Conservation (phyloP, 495 filamentous ascomycete species). For the Entonaema liquescens region DNA sequence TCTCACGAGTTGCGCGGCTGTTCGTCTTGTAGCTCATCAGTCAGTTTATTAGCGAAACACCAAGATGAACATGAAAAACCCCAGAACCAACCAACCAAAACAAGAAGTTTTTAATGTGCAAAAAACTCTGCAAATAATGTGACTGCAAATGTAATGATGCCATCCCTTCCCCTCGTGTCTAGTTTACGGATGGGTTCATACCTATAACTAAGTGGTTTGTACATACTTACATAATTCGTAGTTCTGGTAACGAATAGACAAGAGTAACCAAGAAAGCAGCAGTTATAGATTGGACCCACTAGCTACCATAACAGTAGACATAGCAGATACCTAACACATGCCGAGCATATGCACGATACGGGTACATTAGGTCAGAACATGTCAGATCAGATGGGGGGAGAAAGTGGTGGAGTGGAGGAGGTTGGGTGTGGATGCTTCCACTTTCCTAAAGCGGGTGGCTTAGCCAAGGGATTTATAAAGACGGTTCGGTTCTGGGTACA, state of each 20-base stretch:
- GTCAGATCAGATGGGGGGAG: constrained; percentile 37
- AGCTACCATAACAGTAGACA: constrained; percentile 15
- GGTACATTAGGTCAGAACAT: constrained; percentile 39
- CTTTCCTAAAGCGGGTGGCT: constrained; percentile 35
- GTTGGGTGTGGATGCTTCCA: constrained; percentile 16
- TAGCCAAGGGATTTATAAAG: background rate
- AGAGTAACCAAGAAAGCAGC: constrained; percentile 21
- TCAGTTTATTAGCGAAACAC: constrained; percentile 40
- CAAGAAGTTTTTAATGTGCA: too few relatives aligned
- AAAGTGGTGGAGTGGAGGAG: background rate
- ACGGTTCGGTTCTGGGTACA: background rate
- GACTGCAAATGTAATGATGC: constrained; percentile 28
- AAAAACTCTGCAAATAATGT: constrained; percentile 24
- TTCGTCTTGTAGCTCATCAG: constrained; percentile 40
- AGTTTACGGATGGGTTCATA: background rate
- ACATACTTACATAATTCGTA: background rate
- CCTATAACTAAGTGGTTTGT: too few relatives aligned
- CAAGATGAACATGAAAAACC: constrained; percentile 40
- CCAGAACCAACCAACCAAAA: constrained; percentile 18
- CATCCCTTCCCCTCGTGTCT: background rate
- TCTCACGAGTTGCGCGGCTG: constrained; percentile 27
- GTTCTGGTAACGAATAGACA: constrained; percentile 22
- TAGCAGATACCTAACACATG: constrained; percentile 35
- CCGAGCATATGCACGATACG: constrained; percentile 45
- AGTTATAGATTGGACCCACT: background rate